A percentile compares a stretch with the other conserved stretches of the same genome.
These are phyloP conservation scores for Penicillium expansum DNA, from an alignment of 2,329 filamentous ascomycete species.

Conservation along the genomic window DNA sequence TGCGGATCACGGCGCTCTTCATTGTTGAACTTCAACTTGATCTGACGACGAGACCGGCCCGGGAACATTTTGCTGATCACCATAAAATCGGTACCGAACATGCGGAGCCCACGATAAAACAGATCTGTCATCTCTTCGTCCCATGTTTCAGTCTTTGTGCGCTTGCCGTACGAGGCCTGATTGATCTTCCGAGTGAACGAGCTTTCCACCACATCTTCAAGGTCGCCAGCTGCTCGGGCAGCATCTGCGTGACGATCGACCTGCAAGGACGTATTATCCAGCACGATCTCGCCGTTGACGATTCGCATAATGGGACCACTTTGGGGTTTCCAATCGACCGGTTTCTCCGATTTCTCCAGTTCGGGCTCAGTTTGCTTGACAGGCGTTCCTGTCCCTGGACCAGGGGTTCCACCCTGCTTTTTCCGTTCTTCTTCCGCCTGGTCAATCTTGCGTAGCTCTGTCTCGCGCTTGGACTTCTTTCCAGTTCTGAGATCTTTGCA, in stretches of 20 bases:
- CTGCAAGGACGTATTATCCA: constrained; percentile 52
- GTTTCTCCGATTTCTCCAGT: constrained; percentile 19
- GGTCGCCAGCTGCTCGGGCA: constrained; percentile 46
- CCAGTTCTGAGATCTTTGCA: constrained; percentile 55
- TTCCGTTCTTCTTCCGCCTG: constrained; percentile 52
- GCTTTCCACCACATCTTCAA: constrained; percentile 47
- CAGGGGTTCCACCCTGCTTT: constrained; percentile 35
- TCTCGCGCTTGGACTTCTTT: constrained; percentile 57
- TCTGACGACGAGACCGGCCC: constrained; percentile 56
- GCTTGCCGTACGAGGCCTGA: constrained; percentile 46
- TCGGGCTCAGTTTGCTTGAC: constrained; percentile 29
- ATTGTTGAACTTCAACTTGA: constrained; percentile 62
- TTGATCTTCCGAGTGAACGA: constrained; percentile 49
- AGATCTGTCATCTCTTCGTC: constrained; percentile 56
- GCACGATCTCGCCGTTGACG: constrained; percentile 57
- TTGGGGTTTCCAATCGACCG: constrained; percentile 26
- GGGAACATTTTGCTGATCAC: constrained; percentile 63
- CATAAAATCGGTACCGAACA: constrained; percentile 65
- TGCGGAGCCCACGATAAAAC: constrained; percentile 61
- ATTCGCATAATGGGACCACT: constrained; percentile 51
- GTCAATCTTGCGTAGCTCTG: constrained; percentile 57
- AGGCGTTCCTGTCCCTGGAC: constrained; percentile 17
- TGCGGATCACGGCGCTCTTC: constrained; percentile 58
- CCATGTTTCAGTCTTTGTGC: constrained; percentile 56
- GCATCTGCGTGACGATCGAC: constrained; percentile 57